phyloP scores from a whole-genome alignment of 1,139 yeast genomes.

The Diutina rugosa region DNA sequence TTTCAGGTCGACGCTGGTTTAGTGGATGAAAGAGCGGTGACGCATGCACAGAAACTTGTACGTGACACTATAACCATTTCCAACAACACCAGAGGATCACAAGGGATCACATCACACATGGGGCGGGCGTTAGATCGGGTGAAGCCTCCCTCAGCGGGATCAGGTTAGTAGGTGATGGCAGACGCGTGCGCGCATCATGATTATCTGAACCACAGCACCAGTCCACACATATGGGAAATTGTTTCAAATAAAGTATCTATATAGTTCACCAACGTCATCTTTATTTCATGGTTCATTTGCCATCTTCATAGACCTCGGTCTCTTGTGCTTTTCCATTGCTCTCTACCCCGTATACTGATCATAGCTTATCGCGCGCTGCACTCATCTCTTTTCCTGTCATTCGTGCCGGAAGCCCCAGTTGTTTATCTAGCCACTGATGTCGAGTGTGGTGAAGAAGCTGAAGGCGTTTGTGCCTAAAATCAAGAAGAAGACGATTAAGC shows the following conservation, averaged over 20 bases:
- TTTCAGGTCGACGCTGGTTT: background rate
- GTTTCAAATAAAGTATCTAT: too few species aligned
- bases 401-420: background rate
- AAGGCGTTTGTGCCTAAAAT: constrained; percentile 1
- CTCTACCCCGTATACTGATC: background rate
- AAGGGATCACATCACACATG: background rate
- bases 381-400: background rate
- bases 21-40: background rate
- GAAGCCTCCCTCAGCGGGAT: background rate
- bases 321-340: too few species aligned
- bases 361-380: background rate
- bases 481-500: background rate
- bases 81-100: background rate
- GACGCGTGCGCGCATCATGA: too few species aligned
- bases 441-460: constrained; percentile 1
- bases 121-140: background rate
- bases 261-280: too few species aligned
- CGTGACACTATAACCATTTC: background rate
- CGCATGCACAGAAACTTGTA: background rate
- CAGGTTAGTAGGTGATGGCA: too few species aligned
- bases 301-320: too few species aligned
- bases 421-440: background rate
- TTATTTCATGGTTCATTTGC: too few species aligned
- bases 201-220: too few species aligned
- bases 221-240: too few species aligned